Conservation (phyloP, 768 basidiomycete genomes). For the Auricularia sp. region DNA sequence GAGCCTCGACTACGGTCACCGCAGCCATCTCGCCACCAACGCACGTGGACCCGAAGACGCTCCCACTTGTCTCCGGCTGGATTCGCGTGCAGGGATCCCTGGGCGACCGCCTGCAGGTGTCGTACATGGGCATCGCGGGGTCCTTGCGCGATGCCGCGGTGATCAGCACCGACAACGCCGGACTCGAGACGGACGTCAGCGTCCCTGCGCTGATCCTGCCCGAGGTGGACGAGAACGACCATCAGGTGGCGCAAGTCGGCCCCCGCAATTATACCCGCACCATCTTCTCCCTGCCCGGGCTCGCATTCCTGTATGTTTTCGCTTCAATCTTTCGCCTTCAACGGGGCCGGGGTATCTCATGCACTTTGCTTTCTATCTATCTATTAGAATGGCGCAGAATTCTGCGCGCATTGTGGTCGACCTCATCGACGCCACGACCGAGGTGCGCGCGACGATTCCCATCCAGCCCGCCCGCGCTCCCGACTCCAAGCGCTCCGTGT, state of each 20-base stretch:
- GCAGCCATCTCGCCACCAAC: neutral
- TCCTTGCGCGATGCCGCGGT: neutral
- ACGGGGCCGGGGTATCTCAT: neutral
- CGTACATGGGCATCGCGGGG: neutral
- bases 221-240: neutral
- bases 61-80: neutral
- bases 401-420: neutral
- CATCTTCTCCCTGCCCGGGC: neutral
- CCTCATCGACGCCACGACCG: neutral
- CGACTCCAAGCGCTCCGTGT: neutral
- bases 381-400: neutral
- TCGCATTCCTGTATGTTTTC: neutral
- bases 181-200: neutral
- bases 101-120: neutral
- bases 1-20: neutral
- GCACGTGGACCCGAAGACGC: neutral
- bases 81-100: neutral
- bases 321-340: neutral
- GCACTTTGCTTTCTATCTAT: neutral
- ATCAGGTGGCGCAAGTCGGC: neutral
- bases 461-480: neutral
- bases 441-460: neutral
- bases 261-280: neutral
- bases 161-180: neutral
- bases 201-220: neutral